phyloP scores from a whole-genome alignment of 805 yeast genomes.

The Wickerhamiella kurtzmanii region DNA sequence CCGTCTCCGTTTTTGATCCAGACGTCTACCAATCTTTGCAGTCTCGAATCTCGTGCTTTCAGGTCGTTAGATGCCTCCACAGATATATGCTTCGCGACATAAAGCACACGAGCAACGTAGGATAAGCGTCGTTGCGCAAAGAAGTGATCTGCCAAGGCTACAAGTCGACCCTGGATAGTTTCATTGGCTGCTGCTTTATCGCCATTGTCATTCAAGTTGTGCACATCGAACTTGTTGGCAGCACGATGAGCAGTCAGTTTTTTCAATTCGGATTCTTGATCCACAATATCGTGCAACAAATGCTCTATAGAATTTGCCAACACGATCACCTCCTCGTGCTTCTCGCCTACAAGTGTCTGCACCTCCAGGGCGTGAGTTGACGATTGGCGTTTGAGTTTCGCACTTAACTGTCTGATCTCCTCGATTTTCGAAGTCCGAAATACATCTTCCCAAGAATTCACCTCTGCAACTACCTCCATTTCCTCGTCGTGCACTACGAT shows the following conservation, averaged over 20 bases:
- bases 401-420: constrained; percentile 7
- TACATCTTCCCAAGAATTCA: constrained; percentile 11
- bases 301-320: constrained; percentile 6
- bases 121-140: neutral
- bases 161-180: neutral
- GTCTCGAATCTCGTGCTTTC: neutral
- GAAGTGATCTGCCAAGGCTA: neutral
- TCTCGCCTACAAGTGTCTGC: constrained; percentile 9
- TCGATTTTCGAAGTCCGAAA: constrained; percentile 7
- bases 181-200: neutral
- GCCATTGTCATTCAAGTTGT: neutral
- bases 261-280: neutral
- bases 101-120: neutral
- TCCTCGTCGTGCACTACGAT: too few species aligned
- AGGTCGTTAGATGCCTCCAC: neutral
- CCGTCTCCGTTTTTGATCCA: constrained; percentile 2
- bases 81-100: neutral
- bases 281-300: neutral
- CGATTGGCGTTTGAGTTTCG: constrained; percentile 3
- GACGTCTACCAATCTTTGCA: neutral
- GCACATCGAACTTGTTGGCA: neutral
- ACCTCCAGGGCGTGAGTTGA: constrained; percentile 2
- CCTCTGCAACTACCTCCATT: neutral
- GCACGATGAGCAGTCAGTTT: neutral
- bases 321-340: constrained; percentile 9